A percentile compares a stretch with the other conserved stretches of the same genome.
These are phyloP conservation scores for Osmanthus fragrans DNA, from an alignment of 257 asterid species.

Conservation along the genomic window DNA sequence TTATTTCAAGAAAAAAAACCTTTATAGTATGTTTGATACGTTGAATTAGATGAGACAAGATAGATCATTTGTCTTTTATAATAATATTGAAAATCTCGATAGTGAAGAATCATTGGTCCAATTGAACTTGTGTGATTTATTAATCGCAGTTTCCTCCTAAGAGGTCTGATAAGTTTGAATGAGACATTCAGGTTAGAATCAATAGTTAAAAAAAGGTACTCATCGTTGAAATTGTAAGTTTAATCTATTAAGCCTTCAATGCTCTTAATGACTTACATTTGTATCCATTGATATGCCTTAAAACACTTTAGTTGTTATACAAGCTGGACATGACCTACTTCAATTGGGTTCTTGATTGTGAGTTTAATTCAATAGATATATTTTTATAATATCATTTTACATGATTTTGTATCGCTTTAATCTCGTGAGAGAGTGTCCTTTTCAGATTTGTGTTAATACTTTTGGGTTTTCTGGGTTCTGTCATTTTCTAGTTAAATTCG, in stretches of 20 bases:
- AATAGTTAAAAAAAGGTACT: neutral
- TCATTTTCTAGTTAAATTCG: too few relatives aligned
- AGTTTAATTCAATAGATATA: slow-evolving; percentile 29
- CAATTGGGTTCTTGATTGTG: slow-evolving; percentile 97
- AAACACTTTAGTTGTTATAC: slow-evolving; percentile 95
- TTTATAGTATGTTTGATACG: too few relatives aligned
- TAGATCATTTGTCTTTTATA: too few relatives aligned
- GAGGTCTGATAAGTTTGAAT: slow-evolving; percentile 97
- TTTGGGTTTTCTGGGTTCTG: too few relatives aligned
- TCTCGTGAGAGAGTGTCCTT: neutral
- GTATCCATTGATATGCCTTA: neutral
- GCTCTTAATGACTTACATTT: neutral
- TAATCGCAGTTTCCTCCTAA: slow-evolving; percentile 84
- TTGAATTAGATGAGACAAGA: too few relatives aligned
- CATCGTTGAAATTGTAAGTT: neutral
- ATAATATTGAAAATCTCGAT: neutral
- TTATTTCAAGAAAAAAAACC: slow-evolving; percentile 18
- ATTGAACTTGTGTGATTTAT: slow-evolving; percentile 28
- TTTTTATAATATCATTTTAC: neutral
- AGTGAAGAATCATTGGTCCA: slow-evolving; percentile 34
- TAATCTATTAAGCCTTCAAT: neutral
- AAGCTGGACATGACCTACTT: slow-evolving; percentile 96
- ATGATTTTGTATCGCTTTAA: too few relatives aligned
- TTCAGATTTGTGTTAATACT: too few relatives aligned
- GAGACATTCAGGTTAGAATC: slow-evolving; percentile 85